These are phyloP conservation scores for Fusarium tjaetaba DNA, from an alignment of 2,329 filamentous ascomycete species.

Conservation along the genomic window DNA sequence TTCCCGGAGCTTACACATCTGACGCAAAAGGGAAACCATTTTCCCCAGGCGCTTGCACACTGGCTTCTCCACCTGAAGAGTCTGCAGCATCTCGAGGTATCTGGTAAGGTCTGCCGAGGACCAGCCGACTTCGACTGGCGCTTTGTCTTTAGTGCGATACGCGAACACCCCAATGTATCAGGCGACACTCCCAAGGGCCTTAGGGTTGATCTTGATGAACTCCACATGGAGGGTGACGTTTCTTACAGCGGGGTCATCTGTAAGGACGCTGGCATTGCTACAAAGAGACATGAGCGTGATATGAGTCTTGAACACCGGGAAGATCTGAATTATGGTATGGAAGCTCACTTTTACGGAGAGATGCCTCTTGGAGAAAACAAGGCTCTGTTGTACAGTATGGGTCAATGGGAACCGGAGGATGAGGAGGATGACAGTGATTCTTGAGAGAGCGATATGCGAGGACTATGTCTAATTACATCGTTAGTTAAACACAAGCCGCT, in stretches of 20 bases:
- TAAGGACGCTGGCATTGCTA: not conserved
- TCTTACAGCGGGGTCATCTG: not conserved
- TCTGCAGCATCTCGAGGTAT: not conserved
- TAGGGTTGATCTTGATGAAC: accelerated
- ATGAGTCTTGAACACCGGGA: not conserved
- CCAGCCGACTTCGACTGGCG: not conserved
- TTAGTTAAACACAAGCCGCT: not conserved
- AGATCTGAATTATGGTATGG: not conserved
- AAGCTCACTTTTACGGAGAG: not conserved
- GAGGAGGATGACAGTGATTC: not conserved
- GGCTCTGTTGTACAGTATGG: not conserved
- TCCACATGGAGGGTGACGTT: accelerated
- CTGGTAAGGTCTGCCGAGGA: not conserved
- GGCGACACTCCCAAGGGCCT: not conserved
- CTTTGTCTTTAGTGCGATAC: not conserved
- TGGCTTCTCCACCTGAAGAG: not conserved
- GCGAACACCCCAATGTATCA: not conserved
- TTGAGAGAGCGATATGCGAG: too few relatives aligned
- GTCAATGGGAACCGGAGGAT: not conserved
- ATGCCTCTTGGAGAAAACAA: not conserved
- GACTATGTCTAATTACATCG: accelerated
- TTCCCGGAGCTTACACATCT: too few relatives aligned
- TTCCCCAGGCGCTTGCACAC: not conserved
- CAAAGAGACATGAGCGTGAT: not conserved
- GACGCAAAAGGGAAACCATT: not conserved